Evolutionary conservation across 257 asterid species (phyloP).

Genomic region (Plectranthus barbatus): DNA sequence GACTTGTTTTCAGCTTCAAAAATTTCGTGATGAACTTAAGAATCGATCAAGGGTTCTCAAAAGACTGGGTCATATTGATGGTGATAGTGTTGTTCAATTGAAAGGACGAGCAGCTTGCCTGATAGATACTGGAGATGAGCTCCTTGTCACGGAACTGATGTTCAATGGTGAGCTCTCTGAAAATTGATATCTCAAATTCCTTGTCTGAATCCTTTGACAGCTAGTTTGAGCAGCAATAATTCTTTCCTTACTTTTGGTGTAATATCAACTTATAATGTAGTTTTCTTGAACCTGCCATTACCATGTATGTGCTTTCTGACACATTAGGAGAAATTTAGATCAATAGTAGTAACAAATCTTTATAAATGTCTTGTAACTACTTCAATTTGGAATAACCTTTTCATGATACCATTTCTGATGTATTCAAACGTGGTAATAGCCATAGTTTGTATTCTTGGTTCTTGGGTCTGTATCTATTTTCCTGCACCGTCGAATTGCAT

Average conservation of each 20-base stretch:
- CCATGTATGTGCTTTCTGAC: not conserved
- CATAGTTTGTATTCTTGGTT: not conserved
- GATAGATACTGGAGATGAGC: conserved; percentile 98
- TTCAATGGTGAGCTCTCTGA: conserved; percentile 55
- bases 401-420: not conserved
- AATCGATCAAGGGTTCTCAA: conserved; percentile 90
- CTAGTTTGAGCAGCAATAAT: not conserved
- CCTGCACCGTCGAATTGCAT: not conserved
- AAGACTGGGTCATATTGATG: conserved; percentile 85
- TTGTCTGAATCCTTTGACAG: not conserved
- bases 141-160: conserved; percentile 95
- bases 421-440: not conserved
- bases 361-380: not conserved
- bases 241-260: not conserved
- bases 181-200: not conserved
- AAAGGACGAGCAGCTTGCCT: conserved; percentile 99
- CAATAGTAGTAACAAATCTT: not conserved
- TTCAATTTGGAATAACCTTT: not conserved
- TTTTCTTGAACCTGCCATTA: not conserved
- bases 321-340: not conserved
- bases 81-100: conserved; percentile 83
- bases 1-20: conserved; percentile 71
- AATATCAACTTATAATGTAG: not conserved
- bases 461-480: not conserved
- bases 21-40: conserved; percentile 91